Percentiles rank a stretch among this genome's conserved stretches.
These are phyloP conservation scores for Metarhizium rileyi DNA, from an alignment of 2,329 filamentous ascomycete species.

Conservation along the genomic window DNA sequence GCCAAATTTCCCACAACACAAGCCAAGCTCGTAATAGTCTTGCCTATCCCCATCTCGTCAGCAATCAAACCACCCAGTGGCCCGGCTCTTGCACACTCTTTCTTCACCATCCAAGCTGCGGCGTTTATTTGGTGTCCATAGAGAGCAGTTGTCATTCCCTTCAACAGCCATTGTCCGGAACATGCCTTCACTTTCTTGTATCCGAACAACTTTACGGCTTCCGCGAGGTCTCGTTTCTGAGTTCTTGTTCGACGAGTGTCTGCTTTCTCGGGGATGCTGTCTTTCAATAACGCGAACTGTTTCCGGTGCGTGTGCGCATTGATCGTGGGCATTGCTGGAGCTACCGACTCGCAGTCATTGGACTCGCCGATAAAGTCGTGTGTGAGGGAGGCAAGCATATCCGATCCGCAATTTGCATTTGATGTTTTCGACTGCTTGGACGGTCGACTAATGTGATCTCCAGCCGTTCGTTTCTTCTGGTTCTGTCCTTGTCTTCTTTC, in stretches of 20 bases:
- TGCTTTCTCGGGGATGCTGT: conserved; percentile 4
- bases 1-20: conserved; percentile 54
- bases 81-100: conserved; percentile 29
- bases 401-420: background rate
- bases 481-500: background rate
- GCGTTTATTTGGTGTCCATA: conserved; percentile 39
- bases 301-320: conserved; percentile 1
- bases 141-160: conserved; percentile 11
- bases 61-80: conserved; percentile 52
- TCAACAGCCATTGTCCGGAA: conserved; percentile 7
- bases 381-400: background rate
- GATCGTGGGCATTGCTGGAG: background rate
- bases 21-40: conserved; percentile 66
- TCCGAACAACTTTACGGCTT: conserved; percentile 12
- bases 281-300: conserved; percentile 5
- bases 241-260: conserved; percentile 9
- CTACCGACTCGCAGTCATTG: background rate
- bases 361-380: background rate
- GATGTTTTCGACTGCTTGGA: background rate
- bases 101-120: conserved; percentile 41
- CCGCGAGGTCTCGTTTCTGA: conserved; percentile 10
- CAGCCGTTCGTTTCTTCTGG: background rate
- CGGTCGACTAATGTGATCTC: background rate
- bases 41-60: conserved; percentile 56
- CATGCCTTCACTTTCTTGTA: conserved; percentile 7